Evolutionary conservation across 108 stramenopile species (phyloP).

Genomic region (Cyclostephanos invisitatus): DNA sequence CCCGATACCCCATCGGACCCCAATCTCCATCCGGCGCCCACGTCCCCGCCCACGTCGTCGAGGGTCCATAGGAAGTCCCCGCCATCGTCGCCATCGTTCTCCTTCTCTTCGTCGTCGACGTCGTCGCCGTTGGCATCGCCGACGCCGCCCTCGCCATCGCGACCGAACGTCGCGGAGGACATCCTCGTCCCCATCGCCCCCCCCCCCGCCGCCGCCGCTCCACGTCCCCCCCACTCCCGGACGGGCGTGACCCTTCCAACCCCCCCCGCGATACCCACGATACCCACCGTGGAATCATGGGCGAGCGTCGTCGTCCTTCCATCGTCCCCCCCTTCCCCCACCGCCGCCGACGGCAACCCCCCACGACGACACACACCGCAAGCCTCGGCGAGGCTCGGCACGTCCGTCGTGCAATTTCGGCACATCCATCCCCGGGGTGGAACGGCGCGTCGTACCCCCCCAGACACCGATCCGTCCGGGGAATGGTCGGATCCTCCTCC

Average conservation of each 20-base stretch:
- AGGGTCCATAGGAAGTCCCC: neutral
- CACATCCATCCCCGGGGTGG: conserved; percentile 5
- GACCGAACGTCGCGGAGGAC: too few species aligned
- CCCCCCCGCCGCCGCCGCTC: neutral
- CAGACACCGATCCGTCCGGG: too few species aligned
- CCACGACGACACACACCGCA: neutral
- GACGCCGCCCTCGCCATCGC: too few species aligned
- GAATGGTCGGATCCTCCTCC: neutral
- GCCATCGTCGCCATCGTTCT: neutral
- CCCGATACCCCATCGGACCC: neutral
- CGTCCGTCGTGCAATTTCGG: neutral
- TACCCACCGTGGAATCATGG: too few species aligned
- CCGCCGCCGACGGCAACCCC: neutral
- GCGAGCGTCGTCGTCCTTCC: too few species aligned
- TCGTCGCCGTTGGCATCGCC: too few species aligned
- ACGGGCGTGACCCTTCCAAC: neutral
- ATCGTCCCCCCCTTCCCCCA: neutral
- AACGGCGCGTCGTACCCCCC: neutral
- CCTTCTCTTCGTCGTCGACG: neutral
- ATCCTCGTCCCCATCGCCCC: neutral
- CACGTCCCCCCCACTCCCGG: neutral
- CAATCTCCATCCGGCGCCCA: neutral
- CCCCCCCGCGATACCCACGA: too few species aligned
- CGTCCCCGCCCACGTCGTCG: neutral
- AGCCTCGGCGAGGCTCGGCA: conserved; percentile 1